Evolutionary conservation across 129 eudicot species (phyloP).

Genomic region (Flaveria bidentis): DNA sequence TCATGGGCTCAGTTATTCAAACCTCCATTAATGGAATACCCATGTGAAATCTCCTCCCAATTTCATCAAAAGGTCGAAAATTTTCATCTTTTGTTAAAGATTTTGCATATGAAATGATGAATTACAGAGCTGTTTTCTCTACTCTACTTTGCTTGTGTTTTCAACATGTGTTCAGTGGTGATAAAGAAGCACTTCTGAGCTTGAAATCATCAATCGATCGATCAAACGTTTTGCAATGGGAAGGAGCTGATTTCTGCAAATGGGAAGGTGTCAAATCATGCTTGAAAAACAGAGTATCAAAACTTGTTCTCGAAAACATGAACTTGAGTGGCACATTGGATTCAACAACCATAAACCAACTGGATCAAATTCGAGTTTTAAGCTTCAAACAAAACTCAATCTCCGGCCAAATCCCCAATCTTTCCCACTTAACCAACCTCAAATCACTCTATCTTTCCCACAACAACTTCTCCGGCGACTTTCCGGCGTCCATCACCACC

Average conservation of each 20-base stretch:
- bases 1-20: too few species aligned
- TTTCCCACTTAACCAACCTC: constrained; percentile 60
- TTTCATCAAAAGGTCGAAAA: neutral
- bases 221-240: constrained; percentile 54
- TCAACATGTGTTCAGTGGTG: constrained; percentile 30
- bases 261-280: constrained; percentile 81
- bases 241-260: constrained; percentile 41
- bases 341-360: constrained; percentile 38
- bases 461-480: constrained; percentile 60
- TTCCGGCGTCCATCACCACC: constrained; percentile 51
- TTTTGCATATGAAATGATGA: constrained; percentile 6
- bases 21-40: constrained; percentile 5
- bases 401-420: constrained; percentile 62
- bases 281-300: constrained; percentile 53
- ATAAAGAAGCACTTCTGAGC: constrained; percentile 53
- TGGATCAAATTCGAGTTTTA: constrained; percentile 70
- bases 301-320: constrained; percentile 64
- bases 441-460: constrained; percentile 59
- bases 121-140: neutral
- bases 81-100: neutral
- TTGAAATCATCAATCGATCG: constrained; percentile 60
- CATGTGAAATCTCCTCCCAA: constrained; percentile 9
- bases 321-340: constrained; percentile 58
- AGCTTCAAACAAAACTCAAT: constrained; percentile 74
- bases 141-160: constrained; percentile 12